These are phyloP conservation scores for Coleophoma cylindrospora DNA, from an alignment of 2,329 filamentous ascomycete genomes.

Conservation along the genomic window DNA sequence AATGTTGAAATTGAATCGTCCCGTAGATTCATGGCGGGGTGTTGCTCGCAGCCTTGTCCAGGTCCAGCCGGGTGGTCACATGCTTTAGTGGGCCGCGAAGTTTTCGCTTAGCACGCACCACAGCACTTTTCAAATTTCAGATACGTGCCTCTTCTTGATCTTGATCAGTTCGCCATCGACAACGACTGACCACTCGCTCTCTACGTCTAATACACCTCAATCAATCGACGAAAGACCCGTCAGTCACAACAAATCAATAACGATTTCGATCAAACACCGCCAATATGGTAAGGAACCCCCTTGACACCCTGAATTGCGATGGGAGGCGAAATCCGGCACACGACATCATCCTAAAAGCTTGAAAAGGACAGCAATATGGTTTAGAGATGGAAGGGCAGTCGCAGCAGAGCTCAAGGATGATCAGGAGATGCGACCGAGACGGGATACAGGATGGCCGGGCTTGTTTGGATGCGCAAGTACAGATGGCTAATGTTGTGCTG, in stretches of 20 bases:
- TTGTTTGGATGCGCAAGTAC: slow-evolving; percentile 19
- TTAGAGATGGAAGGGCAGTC: neutral
- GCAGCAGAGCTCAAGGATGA: neutral
- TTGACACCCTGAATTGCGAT: slow-evolving; percentile 7
- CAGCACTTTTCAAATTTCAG: slow-evolving; percentile 5
- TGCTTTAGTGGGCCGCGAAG: neutral
- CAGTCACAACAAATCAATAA: slow-evolving; percentile 26
- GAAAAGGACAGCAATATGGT: neutral
- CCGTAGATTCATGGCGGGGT: too few species aligned
- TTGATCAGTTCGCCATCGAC: slow-evolving; percentile 21
- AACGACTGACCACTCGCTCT: slow-evolving; percentile 28
- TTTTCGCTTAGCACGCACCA: slow-evolving; percentile 6
- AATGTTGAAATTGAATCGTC: slow-evolving; percentile 1
- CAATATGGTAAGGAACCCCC: slow-evolving; percentile 62
- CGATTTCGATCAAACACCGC: slow-evolving; percentile 42
- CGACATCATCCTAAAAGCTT: slow-evolving; percentile 14
- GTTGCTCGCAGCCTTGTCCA: too few species aligned
- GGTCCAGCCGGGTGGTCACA: too few species aligned
- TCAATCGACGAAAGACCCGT: slow-evolving; percentile 28
- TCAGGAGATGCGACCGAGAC: slow-evolving; percentile 2
- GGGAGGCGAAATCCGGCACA: slow-evolving; percentile 19
- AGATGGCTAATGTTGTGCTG: slow-evolving; percentile 41
- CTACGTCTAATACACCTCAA: slow-evolving; percentile 25
- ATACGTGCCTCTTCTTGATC: slow-evolving; percentile 7
- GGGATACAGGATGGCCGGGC: slow-evolving; percentile 9